phyloP scores from a whole-genome alignment of 2,329 filamentous ascomycete species.

The Diaporthe humulicola region DNA sequence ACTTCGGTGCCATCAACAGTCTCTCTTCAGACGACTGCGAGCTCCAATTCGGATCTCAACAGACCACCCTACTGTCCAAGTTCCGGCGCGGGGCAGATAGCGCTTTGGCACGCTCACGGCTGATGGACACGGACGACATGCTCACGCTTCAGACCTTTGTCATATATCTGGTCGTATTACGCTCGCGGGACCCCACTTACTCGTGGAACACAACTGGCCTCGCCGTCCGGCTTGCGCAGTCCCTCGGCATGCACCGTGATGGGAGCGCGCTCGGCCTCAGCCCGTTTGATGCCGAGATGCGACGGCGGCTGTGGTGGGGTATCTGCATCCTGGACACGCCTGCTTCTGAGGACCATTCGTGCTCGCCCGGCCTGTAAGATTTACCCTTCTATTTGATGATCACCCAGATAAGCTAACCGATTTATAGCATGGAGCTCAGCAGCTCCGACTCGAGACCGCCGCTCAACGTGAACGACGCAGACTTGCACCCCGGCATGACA shows the following conservation, averaged over 20 bases:
- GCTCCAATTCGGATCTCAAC: not conserved
- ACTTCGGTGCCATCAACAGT: slow-evolving; percentile 48
- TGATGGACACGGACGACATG: slow-evolving; percentile 69
- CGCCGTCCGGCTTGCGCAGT: slow-evolving; percentile 60
- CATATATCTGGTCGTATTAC: slow-evolving; percentile 66
- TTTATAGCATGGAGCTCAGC: slow-evolving; percentile 57
- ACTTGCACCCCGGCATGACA: slow-evolving; percentile 62
- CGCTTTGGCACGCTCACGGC: slow-evolving; percentile 68
- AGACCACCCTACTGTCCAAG: not conserved
- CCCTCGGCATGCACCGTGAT: slow-evolving; percentile 56
- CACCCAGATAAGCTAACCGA: not conserved
- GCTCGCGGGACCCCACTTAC: slow-evolving; percentile 56
- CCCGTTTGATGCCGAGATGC: slow-evolving; percentile 67
- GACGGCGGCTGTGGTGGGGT: slow-evolving; percentile 67
- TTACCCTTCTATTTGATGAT: slow-evolving; percentile 45
- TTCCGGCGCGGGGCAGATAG: slow-evolving; percentile 62
- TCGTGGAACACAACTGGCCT: slow-evolving; percentile 58
- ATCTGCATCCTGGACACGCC: slow-evolving; percentile 62
- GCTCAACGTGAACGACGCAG: slow-evolving; percentile 67
- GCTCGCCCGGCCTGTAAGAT: slow-evolving; percentile 50
- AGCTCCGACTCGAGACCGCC: slow-evolving; percentile 55
- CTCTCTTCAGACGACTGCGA: slow-evolving; percentile 53
- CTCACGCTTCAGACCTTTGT: slow-evolving; percentile 70
- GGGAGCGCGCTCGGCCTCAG: slow-evolving; percentile 60
- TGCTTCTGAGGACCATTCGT: slow-evolving; percentile 27